phyloP scores from a whole-genome alignment of 192 early-diverging fungal genomes.

The Mortierella alpina region DNA sequence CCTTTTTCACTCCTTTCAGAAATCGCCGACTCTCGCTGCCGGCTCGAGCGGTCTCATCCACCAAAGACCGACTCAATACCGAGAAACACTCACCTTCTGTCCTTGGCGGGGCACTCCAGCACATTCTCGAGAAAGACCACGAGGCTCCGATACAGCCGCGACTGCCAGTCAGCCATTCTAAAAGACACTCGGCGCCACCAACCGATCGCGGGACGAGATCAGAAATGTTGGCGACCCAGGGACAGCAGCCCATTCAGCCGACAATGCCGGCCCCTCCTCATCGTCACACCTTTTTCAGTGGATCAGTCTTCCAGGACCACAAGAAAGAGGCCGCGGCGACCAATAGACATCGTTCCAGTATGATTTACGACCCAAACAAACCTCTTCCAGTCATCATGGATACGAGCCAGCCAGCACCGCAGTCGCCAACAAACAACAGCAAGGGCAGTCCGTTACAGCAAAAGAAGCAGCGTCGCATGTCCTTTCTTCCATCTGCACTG shows the following conservation, averaged over 20 bases:
- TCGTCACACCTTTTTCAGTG: too few species aligned
- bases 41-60: not conserved
- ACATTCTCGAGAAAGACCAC: too few species aligned
- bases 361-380: conserved; percentile 7
- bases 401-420: not conserved
- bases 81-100: too few species aligned
- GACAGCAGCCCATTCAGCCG: not conserved
- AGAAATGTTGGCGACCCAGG: not conserved
- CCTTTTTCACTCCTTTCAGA: conserved; percentile 17
- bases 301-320: too few species aligned
- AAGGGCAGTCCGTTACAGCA: not conserved
- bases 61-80: too few species aligned
- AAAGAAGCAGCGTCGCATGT: conserved; percentile 30
- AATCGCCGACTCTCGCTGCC: conserved; percentile 20
- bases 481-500: conserved; percentile 29
- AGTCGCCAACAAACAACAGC: not conserved
- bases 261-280: not conserved
- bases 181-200: not conserved
- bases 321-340: too few species aligned
- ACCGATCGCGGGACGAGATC: not conserved
- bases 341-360: not conserved
- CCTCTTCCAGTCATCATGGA: conserved; percentile 10
- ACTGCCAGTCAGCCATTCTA: too few species aligned
- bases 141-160: too few species aligned
- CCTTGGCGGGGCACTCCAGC: too few species aligned